phyloP scores from a whole-genome alignment of 169 alveolate species.

The Prorocentrum cordatum region DNA sequence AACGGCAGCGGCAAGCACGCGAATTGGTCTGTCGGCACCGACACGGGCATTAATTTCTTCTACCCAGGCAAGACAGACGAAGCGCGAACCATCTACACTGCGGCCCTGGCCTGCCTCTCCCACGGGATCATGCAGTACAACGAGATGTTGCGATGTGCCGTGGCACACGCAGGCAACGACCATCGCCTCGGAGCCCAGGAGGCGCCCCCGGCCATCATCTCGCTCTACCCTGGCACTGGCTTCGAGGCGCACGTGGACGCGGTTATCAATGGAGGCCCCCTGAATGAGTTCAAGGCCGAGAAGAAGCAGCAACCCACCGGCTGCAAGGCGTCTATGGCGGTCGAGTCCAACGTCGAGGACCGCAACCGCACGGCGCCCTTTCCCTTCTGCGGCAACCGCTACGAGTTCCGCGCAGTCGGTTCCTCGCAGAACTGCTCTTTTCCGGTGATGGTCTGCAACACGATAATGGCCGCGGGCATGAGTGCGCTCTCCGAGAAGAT shows the following conservation, averaged over 20 bases:
- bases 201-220: slow-evolving; percentile 19
- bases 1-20: slow-evolving; percentile 60
- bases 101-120: neutral
- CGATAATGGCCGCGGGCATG: slow-evolving; percentile 67
- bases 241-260: slow-evolving; percentile 24
- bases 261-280: neutral
- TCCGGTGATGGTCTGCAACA: too few species aligned
- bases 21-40: neutral
- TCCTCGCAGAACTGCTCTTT: too few species aligned
- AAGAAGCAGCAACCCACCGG: neutral
- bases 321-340: neutral
- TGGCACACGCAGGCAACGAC: slow-evolving; percentile 50
- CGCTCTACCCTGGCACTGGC: neutral
- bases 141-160: slow-evolving; percentile 65
- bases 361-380: slow-evolving; percentile 59
- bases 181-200: slow-evolving; percentile 65
- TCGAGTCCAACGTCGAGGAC: slow-evolving; percentile 4
- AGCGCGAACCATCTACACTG: too few species aligned
- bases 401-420: neutral
- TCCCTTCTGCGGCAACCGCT: slow-evolving; percentile 62
- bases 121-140: neutral
- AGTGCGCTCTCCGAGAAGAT: neutral
- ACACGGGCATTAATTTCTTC: neutral
- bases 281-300: slow-evolving; percentile 5
- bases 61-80: neutral